These are phyloP conservation scores for Xylaria flabelliformis DNA, from an alignment of 495 filamentous ascomycete genomes.

Conservation along the genomic window DNA sequence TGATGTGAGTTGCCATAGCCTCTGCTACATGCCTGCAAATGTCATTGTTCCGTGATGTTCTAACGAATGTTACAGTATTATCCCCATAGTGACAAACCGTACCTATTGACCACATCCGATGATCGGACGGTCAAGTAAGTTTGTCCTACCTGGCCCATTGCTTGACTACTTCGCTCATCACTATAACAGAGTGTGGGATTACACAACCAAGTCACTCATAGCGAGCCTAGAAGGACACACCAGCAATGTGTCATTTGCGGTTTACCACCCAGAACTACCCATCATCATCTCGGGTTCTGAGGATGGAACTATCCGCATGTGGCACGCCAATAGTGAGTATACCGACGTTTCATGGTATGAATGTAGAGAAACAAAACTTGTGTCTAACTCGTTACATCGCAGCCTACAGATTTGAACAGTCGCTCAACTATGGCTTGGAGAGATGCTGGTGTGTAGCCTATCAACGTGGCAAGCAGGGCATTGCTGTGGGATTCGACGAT, in stretches of 20 bases:
- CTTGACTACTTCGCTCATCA: background rate
- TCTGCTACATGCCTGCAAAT: slow-evolving; percentile 6
- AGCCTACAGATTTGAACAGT: slow-evolving; percentile 90
- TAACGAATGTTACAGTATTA: slow-evolving; percentile 64
- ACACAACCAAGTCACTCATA: slow-evolving; percentile 96
- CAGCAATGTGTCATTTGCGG: slow-evolving; percentile 98
- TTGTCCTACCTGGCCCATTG: background rate
- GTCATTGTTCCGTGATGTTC: background rate
- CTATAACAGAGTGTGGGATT: slow-evolving; percentile 79
- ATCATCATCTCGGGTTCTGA: slow-evolving; percentile 99
- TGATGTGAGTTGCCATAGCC: slow-evolving; percentile 51
- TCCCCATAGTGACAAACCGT: slow-evolving; percentile 94
- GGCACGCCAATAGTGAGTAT: slow-evolving; percentile 71
- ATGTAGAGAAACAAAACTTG: background rate
- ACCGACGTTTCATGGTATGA: background rate
- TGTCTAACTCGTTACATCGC: slow-evolving; percentile 56
- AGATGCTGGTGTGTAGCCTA: slow-evolving; percentile 97
- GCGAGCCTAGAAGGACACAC: slow-evolving; percentile 97
- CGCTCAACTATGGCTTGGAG: slow-evolving; percentile 92
- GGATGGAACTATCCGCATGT: slow-evolving; percentile 95
- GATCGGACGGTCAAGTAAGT: slow-evolving; percentile 81
- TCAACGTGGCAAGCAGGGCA: slow-evolving; percentile 89
- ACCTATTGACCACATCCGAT: slow-evolving; percentile 94
- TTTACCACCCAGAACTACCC: slow-evolving; percentile 95
- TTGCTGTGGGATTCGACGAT: slow-evolving; percentile 97